Evolutionary conservation across 768 basidiomycete genomes (phyloP), one percentile per base, ranked within the genome.

Genomic region (Termitomyces sp.): DNA sequence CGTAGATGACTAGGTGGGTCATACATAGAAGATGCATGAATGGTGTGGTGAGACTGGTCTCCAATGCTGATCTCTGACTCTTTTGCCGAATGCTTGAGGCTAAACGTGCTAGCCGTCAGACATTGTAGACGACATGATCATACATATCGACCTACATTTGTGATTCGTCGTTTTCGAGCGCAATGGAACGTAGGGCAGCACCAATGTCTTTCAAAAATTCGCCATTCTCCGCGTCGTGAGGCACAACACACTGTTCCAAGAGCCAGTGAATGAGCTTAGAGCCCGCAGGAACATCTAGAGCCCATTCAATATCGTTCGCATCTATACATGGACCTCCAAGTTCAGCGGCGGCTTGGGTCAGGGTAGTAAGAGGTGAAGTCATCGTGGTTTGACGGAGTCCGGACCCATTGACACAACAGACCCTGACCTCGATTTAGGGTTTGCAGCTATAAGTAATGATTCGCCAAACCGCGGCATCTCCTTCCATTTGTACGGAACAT

Each of bases 401-500:
- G n/a, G n/a, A n/a, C n/a, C n/a, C n/a, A n/a, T n/a, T n/a, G n/a
- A 55, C 28, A 22, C 28, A 28, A n/a, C 28, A 28, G 28, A 4
- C 28, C 28, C 28, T 28, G 28, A 28, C 28, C 28, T 28, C 28
- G 28, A 28, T 28, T 28, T 28, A 28, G 28, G 28, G 28, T 28
- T 28, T 28, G 28, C 2, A 28, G 4, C 28, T 2, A 28, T 28
- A 2, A 4, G n/a, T n/a, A 28, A 28, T 4, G 4, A 28, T 28
- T 28, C 28, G 4, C 28, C 28, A 28, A 28, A 28, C 28, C 28
- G 28, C 28, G 28, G 28, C 28, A 4, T 28, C 28, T 28, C 28
- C 28, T 28, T n/a, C n/a, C n/a, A n/a, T n/a, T n/a, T 28, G 28
- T 28, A 28, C 28, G 28, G 71, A 92, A 94, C 2, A 28, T 28